Evolutionary conservation across 2,329 filamentous ascomycete species (phyloP).

Genomic region (Cercospora citrullina): DNA sequence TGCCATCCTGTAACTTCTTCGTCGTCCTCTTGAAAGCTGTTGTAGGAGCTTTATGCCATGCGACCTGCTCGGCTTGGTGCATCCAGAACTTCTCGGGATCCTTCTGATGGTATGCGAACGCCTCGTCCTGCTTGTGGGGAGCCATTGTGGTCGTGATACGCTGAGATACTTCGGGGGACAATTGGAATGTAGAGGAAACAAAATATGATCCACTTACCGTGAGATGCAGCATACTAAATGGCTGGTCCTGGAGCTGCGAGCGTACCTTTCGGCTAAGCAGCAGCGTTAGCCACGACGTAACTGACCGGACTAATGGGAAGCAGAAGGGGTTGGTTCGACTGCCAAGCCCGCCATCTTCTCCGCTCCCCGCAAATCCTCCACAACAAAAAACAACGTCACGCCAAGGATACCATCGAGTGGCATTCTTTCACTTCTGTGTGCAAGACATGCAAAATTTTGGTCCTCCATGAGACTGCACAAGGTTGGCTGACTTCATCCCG

Average conservation of each 20-base stretch:
- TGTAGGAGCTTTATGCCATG: constrained; percentile 78
- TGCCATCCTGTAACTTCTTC: constrained; percentile 63
- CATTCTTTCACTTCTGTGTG: neutral
- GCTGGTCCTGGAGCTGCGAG: neutral
- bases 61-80: constrained; percentile 62
- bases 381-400: neutral
- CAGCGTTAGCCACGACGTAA: neutral
- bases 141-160: neutral
- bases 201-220: neutral
- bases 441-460: neutral
- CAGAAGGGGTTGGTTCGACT: neutral
- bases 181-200: neutral
- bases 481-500: neutral
- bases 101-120: constrained; percentile 37
- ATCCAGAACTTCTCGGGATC: constrained; percentile 42
- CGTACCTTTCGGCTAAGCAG: constrained; percentile 5
- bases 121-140: constrained; percentile 40
- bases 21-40: constrained; percentile 59
- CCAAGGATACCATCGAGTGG: neutral
- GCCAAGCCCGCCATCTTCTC: neutral
- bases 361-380: neutral
- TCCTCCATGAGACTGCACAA: neutral
- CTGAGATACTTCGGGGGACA: neutral
- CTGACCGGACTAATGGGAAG: neutral
- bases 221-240: neutral